Conservation (phyloP, 129 eudicot species). For the Flaveria linearis region DNA sequence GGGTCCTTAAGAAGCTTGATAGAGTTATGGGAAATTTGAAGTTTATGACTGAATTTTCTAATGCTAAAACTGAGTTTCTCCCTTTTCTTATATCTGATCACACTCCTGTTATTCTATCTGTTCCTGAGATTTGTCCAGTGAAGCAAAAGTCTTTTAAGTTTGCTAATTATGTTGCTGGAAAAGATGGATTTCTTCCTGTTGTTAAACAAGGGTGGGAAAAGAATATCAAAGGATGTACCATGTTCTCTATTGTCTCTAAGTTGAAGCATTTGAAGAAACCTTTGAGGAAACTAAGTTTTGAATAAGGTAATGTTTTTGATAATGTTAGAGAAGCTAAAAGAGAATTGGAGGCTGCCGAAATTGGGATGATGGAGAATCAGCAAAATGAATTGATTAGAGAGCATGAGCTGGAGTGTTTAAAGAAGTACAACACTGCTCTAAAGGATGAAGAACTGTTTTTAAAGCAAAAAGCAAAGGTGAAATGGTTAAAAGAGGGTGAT, state of each 20-base stretch:
- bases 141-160: neutral
- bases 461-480: neutral
- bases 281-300: neutral
- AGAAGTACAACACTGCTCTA: fast-evolving
- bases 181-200: neutral
- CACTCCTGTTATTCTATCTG: neutral
- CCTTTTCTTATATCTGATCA: neutral
- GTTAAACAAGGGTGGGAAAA: neutral
- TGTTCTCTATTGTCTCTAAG: neutral
- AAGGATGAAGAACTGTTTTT: neutral
- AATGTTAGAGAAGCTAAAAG: fast-evolving
- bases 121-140: fast-evolving
- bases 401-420: neutral
- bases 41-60: fast-evolving
- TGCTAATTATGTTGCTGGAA: neutral
- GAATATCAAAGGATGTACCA: fast-evolving
- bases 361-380: neutral
- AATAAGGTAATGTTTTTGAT: neutral
- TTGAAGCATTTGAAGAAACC: neutral
- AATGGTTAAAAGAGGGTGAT: neutral
- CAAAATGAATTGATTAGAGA: fast-evolving
- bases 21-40: neutral
- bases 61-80: neutral
- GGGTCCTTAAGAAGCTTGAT: neutral
- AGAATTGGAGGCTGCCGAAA: too few species aligned